These are phyloP conservation scores for Penicillium brevicompactum DNA, from an alignment of 2,329 filamentous ascomycete genomes.

Conservation along the genomic window DNA sequence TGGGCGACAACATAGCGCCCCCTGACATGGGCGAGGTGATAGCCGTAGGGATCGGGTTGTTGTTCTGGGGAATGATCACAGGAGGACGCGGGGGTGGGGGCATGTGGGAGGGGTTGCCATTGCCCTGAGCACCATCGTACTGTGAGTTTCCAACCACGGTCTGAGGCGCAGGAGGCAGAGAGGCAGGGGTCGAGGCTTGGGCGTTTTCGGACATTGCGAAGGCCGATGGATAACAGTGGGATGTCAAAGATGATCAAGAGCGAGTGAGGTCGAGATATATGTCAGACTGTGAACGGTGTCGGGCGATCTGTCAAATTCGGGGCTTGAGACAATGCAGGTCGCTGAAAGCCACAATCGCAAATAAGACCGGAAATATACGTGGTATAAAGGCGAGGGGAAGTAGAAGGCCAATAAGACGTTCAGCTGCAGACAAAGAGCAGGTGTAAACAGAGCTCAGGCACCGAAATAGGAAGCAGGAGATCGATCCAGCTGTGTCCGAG, in stretches of 20 bases:
- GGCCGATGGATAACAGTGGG: constrained; percentile 24
- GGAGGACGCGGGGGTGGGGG: constrained; percentile 84
- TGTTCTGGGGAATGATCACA: constrained; percentile 90
- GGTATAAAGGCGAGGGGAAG: constrained; percentile 12
- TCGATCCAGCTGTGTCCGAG: background rate
- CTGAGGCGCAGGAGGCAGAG: constrained; percentile 71
- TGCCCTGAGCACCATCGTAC: constrained; percentile 72
- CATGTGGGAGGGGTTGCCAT: constrained; percentile 74
- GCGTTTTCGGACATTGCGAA: constrained; percentile 76
- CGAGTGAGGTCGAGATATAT: constrained; percentile 19
- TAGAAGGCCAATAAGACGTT: constrained; percentile 6
- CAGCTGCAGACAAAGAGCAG: constrained; percentile 10
- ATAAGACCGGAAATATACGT: constrained; percentile 10
- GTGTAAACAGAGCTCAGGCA: constrained; percentile 13
- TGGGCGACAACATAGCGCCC: constrained; percentile 76
- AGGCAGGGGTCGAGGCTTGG: constrained; percentile 62
- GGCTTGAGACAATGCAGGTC: constrained; percentile 29
- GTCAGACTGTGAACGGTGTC: constrained; percentile 1
- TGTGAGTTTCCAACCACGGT: constrained; percentile 66
- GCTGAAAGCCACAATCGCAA: constrained; percentile 25
- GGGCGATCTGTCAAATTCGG: constrained; percentile 10
- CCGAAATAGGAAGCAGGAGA: background rate
- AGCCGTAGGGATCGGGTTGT: constrained; percentile 88
- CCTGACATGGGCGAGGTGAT: constrained; percentile 83
- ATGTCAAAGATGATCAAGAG: constrained; percentile 21